phyloP scores from a whole-genome alignment of 805 yeast species.

The Blastobotrys peoriensis region DNA sequence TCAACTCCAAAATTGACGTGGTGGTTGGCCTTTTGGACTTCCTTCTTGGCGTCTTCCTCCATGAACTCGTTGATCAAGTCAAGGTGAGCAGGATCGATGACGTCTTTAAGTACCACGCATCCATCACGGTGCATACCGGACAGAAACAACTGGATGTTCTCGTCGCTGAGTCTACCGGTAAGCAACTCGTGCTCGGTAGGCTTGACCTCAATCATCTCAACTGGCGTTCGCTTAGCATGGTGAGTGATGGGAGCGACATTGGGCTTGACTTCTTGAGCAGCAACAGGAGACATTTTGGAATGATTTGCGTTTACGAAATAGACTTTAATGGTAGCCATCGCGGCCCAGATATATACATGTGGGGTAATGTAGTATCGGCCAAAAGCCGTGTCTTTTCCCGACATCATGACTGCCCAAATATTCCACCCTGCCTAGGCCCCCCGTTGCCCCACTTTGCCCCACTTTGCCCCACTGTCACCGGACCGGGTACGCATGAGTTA shows the following conservation, averaged over 20 bases:
- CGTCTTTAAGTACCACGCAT: constrained; percentile 9
- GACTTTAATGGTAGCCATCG: no score
- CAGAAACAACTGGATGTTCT: constrained; percentile 7
- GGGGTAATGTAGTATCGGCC: no score
- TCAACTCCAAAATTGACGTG: constrained; percentile 8
- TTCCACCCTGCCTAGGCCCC: no score
- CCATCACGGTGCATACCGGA: constrained; percentile 13
- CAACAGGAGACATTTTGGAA: background rate
- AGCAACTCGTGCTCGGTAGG: constrained; percentile 8
- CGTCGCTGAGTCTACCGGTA: constrained; percentile 6
- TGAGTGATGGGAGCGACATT: constrained; percentile 7
- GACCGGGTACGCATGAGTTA: no score
- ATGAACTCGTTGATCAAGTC: constrained; percentile 9
- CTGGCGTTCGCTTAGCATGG: constrained; percentile 8
- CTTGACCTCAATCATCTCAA: constrained; percentile 6
- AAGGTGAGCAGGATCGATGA: constrained; percentile 10
- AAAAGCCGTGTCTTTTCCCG: no score
- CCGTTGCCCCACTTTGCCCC: no score
- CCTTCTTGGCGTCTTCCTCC: constrained; percentile 4
- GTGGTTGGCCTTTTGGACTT: constrained; percentile 2
- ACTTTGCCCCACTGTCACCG: no score
- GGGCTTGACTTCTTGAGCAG: no score
- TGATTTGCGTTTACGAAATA: no score
- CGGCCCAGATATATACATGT: no score
- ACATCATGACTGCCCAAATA: no score